A percentile compares a stretch with the other conserved stretches of the same genome.
Evolutionary conservation across 228 moss, liverwort and hornwort species (phyloP).

Genomic region (Sphagnum magellanicum): DNA sequence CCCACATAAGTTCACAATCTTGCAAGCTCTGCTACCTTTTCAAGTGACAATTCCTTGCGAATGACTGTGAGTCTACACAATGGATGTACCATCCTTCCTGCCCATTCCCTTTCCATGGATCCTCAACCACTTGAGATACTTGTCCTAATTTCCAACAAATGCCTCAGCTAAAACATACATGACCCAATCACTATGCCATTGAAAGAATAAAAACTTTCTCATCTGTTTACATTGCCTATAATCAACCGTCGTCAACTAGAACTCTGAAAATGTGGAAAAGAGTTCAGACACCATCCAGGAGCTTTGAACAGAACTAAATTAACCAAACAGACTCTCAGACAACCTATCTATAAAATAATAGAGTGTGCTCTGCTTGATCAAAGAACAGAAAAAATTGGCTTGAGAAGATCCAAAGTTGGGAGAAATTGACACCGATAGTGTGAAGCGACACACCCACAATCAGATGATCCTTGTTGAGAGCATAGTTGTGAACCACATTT

Average conservation of each 20-base stretch:
- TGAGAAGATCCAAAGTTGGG: too few species aligned
- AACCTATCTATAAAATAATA: too few species aligned
- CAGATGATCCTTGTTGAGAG: constrained; percentile 77
- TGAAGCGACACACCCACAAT: constrained; percentile 39
- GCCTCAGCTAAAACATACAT: constrained; percentile 56
- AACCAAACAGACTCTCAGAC: too few species aligned
- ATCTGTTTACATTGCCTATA: too few species aligned
- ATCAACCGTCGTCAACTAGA: too few species aligned
- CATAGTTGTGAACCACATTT: constrained; percentile 87
- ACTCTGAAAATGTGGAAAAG: too few species aligned
- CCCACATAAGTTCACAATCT: constrained; percentile 53
- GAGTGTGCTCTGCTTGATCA: too few species aligned
- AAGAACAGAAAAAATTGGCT: too few species aligned
- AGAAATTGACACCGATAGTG: background rate
- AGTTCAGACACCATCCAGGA: too few species aligned
- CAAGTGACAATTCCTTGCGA: constrained; percentile 75
- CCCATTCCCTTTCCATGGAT: constrained; percentile 78
- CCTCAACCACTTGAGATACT: constrained; percentile 58
- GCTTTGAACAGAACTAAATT: too few species aligned
- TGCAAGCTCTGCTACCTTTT: constrained; percentile 81
- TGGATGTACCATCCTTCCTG: constrained; percentile 57
- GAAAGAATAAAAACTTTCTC: too few species aligned
- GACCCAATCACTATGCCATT: background rate
- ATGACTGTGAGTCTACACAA: constrained; percentile 76
- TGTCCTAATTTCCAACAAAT: constrained; percentile 82